Evolutionary conservation across 2,329 filamentous ascomycete genomes (phyloP).

Genomic region (Sporothrix phasma): DNA sequence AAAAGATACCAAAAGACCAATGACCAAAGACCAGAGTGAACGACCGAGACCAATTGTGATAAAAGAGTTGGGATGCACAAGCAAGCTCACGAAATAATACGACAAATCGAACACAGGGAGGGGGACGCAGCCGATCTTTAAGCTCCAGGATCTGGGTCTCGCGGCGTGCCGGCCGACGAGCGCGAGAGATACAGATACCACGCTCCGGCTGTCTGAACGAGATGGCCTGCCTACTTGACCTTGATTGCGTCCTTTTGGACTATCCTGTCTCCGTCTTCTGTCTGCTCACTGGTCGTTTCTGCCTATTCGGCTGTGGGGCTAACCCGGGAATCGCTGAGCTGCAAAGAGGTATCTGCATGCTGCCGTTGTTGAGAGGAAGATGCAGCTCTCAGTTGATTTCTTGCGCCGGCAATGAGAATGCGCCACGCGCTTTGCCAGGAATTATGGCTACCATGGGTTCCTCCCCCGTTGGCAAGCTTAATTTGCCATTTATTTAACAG

Average conservation of each 20-base stretch:
- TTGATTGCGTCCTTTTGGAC: background rate
- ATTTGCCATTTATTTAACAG: background rate
- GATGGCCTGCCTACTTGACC: background rate
- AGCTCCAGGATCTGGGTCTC: background rate
- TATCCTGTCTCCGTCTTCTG: background rate
- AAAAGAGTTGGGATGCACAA: background rate
- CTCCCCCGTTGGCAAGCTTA: background rate
- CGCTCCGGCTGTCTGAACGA: background rate
- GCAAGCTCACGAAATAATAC: background rate
- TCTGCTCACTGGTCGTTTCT: background rate
- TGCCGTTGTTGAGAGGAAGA: background rate
- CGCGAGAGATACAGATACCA: background rate
- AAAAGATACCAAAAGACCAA: background rate
- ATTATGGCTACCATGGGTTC: background rate
- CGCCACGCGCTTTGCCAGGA: background rate
- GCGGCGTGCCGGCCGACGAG: background rate
- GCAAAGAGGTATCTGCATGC: background rate
- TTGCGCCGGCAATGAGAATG: background rate
- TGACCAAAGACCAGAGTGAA: background rate
- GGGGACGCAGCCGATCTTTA: constrained; percentile 7
- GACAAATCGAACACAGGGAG: background rate
- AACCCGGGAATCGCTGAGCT: background rate
- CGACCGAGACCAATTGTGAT: background rate
- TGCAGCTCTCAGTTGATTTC: background rate
- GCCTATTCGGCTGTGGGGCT: background rate